These are phyloP conservation scores for Helotiales sp. DNA, from an alignment of 2,329 filamentous ascomycete genomes.

Conservation along the genomic window DNA sequence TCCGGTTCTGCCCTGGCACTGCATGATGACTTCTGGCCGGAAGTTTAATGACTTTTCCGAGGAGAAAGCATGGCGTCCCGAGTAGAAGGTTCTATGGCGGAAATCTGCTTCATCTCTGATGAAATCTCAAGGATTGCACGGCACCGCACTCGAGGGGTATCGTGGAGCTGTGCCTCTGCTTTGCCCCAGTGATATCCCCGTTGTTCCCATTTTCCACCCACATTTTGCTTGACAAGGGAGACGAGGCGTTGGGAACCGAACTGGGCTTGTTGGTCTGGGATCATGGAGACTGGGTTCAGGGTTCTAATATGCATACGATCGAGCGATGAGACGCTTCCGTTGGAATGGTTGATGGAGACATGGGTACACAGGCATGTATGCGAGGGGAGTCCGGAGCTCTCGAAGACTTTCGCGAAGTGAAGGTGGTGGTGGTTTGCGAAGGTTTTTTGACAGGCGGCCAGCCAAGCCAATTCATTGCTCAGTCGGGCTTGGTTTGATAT, in stretches of 20 bases:
- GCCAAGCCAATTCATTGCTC: no score
- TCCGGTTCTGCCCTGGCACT: background rate
- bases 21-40: background rate
- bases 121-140: background rate
- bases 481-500: background rate
- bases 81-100: constrained; percentile 4
- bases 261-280: background rate
- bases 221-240: background rate
- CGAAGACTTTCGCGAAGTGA: background rate
- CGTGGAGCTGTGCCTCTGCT: background rate
- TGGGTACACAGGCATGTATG: background rate
- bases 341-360: constrained; percentile 14
- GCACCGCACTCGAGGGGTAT: background rate
- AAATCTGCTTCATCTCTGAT: background rate
- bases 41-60: background rate
- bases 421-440: no score
- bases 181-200: background rate
- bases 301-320: constrained; percentile 9
- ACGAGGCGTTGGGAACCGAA: background rate
- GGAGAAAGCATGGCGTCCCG: background rate
- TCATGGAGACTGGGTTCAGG: background rate
- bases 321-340: constrained; percentile 14
- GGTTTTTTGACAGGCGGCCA: background rate
- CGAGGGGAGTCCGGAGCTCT: background rate
- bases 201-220: background rate